Percentiles rank a stretch among this genome's conserved stretches.
phyloP scores from a whole-genome alignment of 208 protist genomes.

The Wallacemonas collosoma region DNA sequence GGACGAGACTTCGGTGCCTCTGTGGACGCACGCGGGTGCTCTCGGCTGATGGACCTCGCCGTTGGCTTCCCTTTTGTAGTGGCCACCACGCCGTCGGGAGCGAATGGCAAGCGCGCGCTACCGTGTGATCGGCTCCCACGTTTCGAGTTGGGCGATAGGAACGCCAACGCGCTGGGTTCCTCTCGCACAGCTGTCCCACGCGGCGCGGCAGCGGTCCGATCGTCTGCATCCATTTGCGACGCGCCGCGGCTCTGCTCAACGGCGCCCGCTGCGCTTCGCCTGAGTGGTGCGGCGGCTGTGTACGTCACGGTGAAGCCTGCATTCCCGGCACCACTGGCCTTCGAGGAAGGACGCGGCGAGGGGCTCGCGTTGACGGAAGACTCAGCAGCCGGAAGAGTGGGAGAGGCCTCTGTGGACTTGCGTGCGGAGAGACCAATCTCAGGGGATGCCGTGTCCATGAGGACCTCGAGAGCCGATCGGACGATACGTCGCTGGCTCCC shows the following conservation, averaged over 20 bases:
- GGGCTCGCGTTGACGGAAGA: background rate
- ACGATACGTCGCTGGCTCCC: constrained; percentile 49
- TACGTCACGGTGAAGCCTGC: constrained; percentile 52
- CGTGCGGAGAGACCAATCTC: constrained; percentile 12
- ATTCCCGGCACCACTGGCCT: background rate
- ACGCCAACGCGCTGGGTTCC: constrained; percentile 72
- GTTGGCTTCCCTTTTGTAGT: too few relatives aligned
- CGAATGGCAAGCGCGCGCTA: too few relatives aligned
- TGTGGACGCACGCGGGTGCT: too few relatives aligned
- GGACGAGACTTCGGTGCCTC: too few relatives aligned
- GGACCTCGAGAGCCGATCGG: constrained; percentile 72
- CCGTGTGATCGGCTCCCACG: background rate
- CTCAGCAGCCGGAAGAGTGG: background rate
- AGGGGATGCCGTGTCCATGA: constrained; percentile 63
- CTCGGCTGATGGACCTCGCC: too few relatives aligned
- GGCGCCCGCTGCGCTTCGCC: background rate
- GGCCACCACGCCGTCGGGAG: too few relatives aligned
- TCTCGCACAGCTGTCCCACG: constrained; percentile 8
- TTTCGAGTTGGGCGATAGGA: constrained; percentile 45
- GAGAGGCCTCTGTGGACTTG: background rate
- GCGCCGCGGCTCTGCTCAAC: background rate
- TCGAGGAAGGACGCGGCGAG: background rate
- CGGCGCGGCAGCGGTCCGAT: background rate
- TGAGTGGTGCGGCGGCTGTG: constrained; percentile 27
- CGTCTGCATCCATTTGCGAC: background rate